Evolutionary conservation across 192 early-diverging fungal species (phyloP).

Genomic region (Phlyctochytrium arcticum): DNA sequence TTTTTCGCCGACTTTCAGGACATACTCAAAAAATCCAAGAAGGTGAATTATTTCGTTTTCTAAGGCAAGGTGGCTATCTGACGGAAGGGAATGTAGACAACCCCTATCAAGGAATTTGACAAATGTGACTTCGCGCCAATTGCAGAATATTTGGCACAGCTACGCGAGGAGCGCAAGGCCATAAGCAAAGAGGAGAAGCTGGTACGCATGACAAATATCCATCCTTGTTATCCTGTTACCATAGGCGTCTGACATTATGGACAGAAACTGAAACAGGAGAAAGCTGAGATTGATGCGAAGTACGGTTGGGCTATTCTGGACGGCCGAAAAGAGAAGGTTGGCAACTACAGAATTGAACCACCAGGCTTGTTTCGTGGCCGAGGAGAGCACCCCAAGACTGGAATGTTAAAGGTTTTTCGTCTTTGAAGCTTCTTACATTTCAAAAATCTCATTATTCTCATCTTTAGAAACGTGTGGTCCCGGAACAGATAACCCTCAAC

Average conservation of each 20-base stretch:
- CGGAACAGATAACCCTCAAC: slow-evolving; percentile 94
- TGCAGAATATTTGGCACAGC: slow-evolving; percentile 66
- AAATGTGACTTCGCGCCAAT: slow-evolving; percentile 91
- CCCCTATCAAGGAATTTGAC: slow-evolving; percentile 68
- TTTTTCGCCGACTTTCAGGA: slow-evolving; percentile 87
- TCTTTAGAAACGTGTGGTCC: slow-evolving; percentile 77
- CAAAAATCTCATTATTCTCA: slow-evolving; percentile 24
- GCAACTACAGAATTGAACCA: slow-evolving; percentile 96
- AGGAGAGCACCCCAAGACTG: slow-evolving; percentile 93
- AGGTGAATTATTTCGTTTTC: slow-evolving; percentile 32
- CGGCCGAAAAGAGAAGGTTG: slow-evolving; percentile 93
- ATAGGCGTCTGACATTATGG: background rate
- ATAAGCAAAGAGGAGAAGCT: slow-evolving; percentile 91
- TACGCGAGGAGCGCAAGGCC: slow-evolving; percentile 75
- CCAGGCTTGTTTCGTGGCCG: slow-evolving; percentile 96
- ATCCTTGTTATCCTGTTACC: background rate
- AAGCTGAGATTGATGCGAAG: slow-evolving; percentile 63
- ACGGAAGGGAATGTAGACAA: slow-evolving; percentile 43
- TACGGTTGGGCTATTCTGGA: slow-evolving; percentile 75
- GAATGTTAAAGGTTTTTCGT: slow-evolving; percentile 68
- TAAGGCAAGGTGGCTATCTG: background rate
- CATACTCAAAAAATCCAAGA: slow-evolving; percentile 58
- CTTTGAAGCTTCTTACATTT: too few species aligned
- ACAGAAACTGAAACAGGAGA: slow-evolving; percentile 61
- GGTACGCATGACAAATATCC: slow-evolving; percentile 9